phyloP scores from a whole-genome alignment of 805 yeast genomes.

The Lipomyces starkeyi region DNA sequence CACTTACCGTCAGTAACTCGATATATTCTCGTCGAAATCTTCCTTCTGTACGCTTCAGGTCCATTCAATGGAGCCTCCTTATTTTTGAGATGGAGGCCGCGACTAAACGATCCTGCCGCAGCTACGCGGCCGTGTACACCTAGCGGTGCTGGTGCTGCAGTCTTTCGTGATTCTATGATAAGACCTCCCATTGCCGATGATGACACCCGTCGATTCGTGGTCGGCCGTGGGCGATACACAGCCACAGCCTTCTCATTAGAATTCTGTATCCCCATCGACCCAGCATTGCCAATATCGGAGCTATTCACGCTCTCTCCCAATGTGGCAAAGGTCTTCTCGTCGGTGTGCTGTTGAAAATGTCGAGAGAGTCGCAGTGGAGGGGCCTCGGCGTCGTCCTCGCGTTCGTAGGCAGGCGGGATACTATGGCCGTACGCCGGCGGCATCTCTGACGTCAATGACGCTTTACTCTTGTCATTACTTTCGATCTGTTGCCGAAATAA shows the following conservation, averaged over 20 bases:
- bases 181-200: not conserved
- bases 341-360: not conserved
- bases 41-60: not conserved
- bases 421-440: not conserved
- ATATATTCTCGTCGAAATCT: slow-evolving; percentile 13
- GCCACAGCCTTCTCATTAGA: not conserved
- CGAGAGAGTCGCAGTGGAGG: not conserved
- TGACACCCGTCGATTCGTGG: not conserved
- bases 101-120: not conserved
- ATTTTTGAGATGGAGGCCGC: not conserved
- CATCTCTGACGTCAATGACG: not conserved
- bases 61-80: not conserved
- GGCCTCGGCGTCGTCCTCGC: not conserved
- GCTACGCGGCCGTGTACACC: not conserved
- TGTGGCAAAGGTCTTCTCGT: not conserved
- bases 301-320: not conserved
- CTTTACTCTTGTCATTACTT: not conserved
- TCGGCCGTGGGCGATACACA: not conserved
- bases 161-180: not conserved
- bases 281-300: not conserved
- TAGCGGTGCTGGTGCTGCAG: not conserved
- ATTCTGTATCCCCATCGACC: not conserved
- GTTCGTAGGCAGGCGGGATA: not conserved
- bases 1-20: slow-evolving; percentile 20
- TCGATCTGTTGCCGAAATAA: not conserved